A percentile compares a stretch with the other conserved stretches of the same genome.
These are phyloP conservation scores for Articulospora tetracladia DNA, from an alignment of 495 filamentous ascomycete species.

Conservation along the genomic window DNA sequence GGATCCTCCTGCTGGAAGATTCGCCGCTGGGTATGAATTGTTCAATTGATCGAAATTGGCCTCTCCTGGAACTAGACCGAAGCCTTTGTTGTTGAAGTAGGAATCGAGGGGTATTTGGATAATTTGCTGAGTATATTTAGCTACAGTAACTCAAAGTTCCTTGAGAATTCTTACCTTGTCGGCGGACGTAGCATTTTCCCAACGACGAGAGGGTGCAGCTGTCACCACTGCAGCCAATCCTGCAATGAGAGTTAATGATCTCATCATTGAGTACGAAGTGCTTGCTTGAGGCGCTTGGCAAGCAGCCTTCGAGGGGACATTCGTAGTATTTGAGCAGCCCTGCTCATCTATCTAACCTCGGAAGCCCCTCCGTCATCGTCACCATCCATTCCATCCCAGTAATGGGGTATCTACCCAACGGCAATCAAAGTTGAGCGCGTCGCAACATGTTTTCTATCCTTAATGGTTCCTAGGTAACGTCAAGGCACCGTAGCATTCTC, in stretches of 20 bases:
- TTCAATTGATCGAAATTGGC: constrained; percentile 37
- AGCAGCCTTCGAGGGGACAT: neutral
- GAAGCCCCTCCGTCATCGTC: neutral
- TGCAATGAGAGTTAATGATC: neutral
- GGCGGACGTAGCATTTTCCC: constrained; percentile 7
- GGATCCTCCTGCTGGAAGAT: constrained; percentile 27
- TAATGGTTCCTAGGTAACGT: constrained; percentile 1
- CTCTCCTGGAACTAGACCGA: constrained; percentile 38
- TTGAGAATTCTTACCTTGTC: neutral
- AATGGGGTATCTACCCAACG: neutral
- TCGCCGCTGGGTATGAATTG: constrained; percentile 41
- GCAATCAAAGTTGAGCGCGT: neutral
- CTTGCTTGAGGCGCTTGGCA: neutral
- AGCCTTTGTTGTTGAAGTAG: constrained; percentile 41
- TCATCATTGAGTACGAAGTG: neutral
- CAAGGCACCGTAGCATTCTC: neutral
- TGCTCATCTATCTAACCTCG: neutral
- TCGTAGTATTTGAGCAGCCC: neutral
- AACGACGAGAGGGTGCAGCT: constrained; percentile 1
- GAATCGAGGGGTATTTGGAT: constrained; percentile 31
- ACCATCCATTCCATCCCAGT: neutral
- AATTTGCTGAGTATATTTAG: neutral
- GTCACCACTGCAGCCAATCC: constrained; percentile 1
- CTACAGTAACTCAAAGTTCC: neutral
- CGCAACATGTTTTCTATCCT: neutral